These are phyloP conservation scores for Gynostemma pentaphyllum DNA, from an alignment of 306 rosid genomes.

Conservation along the genomic window DNA sequence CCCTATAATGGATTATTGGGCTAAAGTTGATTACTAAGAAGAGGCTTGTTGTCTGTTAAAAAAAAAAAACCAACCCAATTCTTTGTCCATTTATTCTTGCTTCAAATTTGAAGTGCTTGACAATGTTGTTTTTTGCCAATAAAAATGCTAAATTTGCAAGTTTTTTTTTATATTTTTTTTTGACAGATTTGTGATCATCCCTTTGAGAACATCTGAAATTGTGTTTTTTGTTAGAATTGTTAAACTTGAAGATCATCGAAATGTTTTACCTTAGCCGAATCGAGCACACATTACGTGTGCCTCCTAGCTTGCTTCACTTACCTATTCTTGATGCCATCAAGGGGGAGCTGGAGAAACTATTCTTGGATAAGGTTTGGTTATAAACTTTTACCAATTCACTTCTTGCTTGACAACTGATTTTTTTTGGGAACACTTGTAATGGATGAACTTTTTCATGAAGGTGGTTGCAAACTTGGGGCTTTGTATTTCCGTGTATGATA, in stretches of 20 bases:
- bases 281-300: constrained; percentile 59
- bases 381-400: neutral
- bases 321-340: constrained; percentile 52
- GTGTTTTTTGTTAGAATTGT: neutral
- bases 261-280: constrained; percentile 81
- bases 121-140: neutral
- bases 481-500: constrained; percentile 64
- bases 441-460: constrained; percentile 28
- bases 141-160: neutral
- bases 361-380: constrained; percentile 54
- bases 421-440: neutral
- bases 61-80: too few species aligned
- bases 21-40: too few species aligned
- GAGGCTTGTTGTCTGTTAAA: too few species aligned
- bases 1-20: too few species aligned
- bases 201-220: neutral
- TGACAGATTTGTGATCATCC: too few species aligned
- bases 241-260: constrained; percentile 2
- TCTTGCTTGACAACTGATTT: neutral
- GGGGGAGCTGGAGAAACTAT: constrained; percentile 61
- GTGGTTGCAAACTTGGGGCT: constrained; percentile 75
- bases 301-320: constrained; percentile 47
- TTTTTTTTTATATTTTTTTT: neutral
- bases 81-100: neutral
- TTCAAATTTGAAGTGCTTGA: neutral